Evolutionary conservation across 805 yeast genomes (phyloP), one percentile per base, ranked within the genome.

Genomic region (Wickerhamomyces tratensis): DNA sequence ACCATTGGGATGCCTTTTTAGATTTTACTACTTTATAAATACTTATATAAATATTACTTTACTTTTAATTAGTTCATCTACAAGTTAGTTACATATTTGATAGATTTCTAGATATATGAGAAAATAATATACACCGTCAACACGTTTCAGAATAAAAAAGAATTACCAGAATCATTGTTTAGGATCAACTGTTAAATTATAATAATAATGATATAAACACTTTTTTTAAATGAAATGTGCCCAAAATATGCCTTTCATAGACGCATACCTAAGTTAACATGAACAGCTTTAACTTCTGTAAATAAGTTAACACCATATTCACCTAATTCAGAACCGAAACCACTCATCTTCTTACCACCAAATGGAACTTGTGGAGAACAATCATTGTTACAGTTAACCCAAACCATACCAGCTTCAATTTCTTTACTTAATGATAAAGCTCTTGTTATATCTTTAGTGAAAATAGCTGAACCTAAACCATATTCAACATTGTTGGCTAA

Each of bases 261-360:
- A 27, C 35, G 48, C 47, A 57, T 59, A 6, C 69, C 72, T 50
- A 82, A 59, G 65, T 84, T 86, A 47, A 88, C 80, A 52, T 83
- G 86, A 44, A 79, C 71, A 31, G 85, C 79, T 59, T 79, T 80
- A 43, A 78, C 79, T 51, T 75, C 76, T 11, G 84, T 79, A 61
- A 77, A 80, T 56, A 72, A 68, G 36, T 67, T 66, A 43, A 79
- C 58, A n/a, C 84, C 85, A 51, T 78, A 76, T 47, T 75, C 74
- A 34, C 86, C 86, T 45, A 79, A 65, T 59, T 80, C 86, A 58
- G 85, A 70, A 39, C 85, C 84, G 43, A 76, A 66, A 51, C 86
- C 86, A 56, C 76, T 68, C 71, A 71, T 66, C 59, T 80, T 80
- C 35, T 77, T 78, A 56, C 86, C 86, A 39, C 86, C 86, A 48